Evolutionary conservation across 208 protist genomes (phyloP).

Genomic region (Acanthamoeba lenticulata): DNA sequence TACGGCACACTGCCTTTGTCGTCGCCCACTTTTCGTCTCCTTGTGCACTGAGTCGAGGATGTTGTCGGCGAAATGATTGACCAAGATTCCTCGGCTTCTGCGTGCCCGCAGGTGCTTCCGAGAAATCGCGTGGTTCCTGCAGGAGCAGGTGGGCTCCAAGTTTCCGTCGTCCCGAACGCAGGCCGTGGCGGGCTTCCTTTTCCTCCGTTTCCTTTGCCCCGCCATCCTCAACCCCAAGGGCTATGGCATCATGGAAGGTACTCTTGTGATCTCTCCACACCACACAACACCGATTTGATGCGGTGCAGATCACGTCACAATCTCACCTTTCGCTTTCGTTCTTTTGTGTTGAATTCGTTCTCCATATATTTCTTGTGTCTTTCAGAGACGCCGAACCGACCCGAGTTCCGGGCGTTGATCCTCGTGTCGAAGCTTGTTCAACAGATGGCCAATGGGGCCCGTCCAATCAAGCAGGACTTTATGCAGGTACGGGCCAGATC

Average conservation of each 20-base stretch:
- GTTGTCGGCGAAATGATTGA: no score
- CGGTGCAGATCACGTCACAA: no score
- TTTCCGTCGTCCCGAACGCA: background rate
- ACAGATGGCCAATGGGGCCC: background rate
- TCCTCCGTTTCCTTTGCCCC: slow-evolving; percentile 26
- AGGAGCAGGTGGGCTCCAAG: background rate
- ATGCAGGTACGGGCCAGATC: background rate
- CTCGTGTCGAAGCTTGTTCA: slow-evolving; percentile 8
- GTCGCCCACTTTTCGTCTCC: background rate
- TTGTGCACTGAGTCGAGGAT: no score
- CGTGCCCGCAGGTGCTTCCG: background rate
- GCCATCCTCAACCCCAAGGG: slow-evolving; percentile 20
- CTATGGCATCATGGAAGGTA: slow-evolving; percentile 4
- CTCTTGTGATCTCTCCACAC: background rate
- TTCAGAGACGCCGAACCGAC: background rate
- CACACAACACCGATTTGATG: background rate
- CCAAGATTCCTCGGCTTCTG: background rate
- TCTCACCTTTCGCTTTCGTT: no score
- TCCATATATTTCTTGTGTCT: background rate
- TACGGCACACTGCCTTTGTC: background rate
- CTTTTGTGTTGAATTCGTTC: no score
- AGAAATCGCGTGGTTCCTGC: background rate
- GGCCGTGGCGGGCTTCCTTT: slow-evolving; percentile 12
- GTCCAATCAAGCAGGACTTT: background rate
- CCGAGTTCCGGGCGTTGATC: background rate